Conservation (phyloP, 345 rosid species). For the Combretum micranthum region DNA sequence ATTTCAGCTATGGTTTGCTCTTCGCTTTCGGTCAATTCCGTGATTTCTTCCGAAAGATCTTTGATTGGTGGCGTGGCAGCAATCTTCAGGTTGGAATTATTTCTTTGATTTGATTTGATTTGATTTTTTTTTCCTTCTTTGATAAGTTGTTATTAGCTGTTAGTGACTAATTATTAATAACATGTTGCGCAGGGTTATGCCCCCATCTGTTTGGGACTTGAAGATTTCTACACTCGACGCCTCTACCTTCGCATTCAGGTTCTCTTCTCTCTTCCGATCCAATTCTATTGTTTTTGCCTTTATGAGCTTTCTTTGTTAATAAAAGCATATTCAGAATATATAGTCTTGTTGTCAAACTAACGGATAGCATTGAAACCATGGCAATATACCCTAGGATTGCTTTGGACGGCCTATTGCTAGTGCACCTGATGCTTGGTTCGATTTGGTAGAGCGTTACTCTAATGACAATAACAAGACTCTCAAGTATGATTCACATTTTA, state of each 20-base stretch:
- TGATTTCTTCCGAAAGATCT: conserved; percentile 37
- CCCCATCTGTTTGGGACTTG: conserved; percentile 84
- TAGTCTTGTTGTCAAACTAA: background rate
- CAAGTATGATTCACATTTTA: conserved; percentile 37
- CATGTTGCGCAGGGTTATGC: conserved; percentile 57
- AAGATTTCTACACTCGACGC: conserved; percentile 87
- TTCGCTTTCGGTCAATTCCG: conserved; percentile 46
- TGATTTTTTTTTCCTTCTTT: background rate
- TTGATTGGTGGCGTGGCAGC: conserved; percentile 28
- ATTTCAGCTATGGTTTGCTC: conserved; percentile 43
- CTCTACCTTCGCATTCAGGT: conserved; percentile 90
- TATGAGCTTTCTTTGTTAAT: background rate
- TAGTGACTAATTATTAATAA: background rate
- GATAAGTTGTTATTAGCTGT: background rate
- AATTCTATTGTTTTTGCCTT: background rate
- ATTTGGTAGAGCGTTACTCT: conserved; percentile 74
- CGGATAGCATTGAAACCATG: background rate
- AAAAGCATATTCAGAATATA: too few species aligned
- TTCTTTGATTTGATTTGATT: background rate
- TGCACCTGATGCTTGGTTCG: conserved; percentile 91
- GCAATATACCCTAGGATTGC: conserved; percentile 50
- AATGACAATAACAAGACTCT: conserved; percentile 78
- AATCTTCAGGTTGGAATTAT: conserved; percentile 26
- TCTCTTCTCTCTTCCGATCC: background rate
- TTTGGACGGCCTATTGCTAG: conserved; percentile 81